phyloP scores from a whole-genome alignment of 164 flowering plant genomes.

The Piper longum region DNA sequence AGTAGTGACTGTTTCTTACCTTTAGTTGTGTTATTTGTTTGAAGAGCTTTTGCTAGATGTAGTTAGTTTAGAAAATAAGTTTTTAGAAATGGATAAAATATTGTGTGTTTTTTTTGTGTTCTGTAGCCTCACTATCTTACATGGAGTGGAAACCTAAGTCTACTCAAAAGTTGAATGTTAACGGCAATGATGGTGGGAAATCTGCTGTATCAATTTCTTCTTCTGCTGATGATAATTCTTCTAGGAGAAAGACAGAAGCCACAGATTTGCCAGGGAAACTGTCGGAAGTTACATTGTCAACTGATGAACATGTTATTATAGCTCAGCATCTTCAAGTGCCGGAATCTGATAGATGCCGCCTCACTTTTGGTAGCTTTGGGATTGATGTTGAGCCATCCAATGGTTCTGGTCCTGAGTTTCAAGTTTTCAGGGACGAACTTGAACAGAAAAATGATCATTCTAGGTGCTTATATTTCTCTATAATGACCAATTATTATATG shows the following conservation, averaged over 20 bases:
- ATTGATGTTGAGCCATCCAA: slow-evolving; percentile 30
- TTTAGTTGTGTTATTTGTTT: too few relatives aligned
- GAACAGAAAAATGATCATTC: slow-evolving; percentile 33
- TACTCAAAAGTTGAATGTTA: slow-evolving; percentile 34
- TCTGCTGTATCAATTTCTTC: slow-evolving; percentile 31
- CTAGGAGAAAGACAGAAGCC: slow-evolving; percentile 21
- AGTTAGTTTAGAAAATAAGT: too few relatives aligned
- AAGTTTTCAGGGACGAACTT: slow-evolving; percentile 17
- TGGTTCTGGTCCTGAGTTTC: slow-evolving; percentile 20
- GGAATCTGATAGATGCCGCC: slow-evolving; percentile 50
- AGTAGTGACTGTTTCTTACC: too few relatives aligned
- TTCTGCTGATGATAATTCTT: slow-evolving; percentile 23
- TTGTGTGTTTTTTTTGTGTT: background rate
- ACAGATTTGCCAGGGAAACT: slow-evolving; percentile 41
- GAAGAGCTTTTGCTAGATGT: too few relatives aligned
- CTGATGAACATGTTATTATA: slow-evolving; percentile 73
- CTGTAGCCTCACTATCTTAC: slow-evolving; percentile 43
- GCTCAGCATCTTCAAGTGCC: slow-evolving; percentile 81
- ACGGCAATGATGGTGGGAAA: slow-evolving; percentile 39
- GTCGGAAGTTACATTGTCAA: slow-evolving; percentile 31
- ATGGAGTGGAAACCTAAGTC: slow-evolving; percentile 96
- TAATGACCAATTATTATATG: slow-evolving; percentile 19
- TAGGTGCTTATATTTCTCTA: slow-evolving; percentile 7
- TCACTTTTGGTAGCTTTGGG: slow-evolving; percentile 89
- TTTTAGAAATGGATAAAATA: background rate